These are phyloP conservation scores for Castanea sativa DNA, from an alignment of 306 rosid species.

Conservation along the genomic window DNA sequence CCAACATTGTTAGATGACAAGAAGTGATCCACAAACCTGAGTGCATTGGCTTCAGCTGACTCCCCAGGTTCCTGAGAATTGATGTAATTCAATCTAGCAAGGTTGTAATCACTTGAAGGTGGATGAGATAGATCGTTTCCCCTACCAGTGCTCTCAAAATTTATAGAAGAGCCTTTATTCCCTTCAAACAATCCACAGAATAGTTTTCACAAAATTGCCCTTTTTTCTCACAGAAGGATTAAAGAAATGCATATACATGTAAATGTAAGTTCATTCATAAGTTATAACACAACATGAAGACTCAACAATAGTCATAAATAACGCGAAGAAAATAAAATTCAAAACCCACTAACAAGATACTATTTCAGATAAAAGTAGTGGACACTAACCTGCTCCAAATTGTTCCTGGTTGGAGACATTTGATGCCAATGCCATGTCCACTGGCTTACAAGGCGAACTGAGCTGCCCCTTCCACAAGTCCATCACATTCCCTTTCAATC, in stretches of 20 bases:
- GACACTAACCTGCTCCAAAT: slow-evolving; percentile 42
- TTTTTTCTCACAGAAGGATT: slow-evolving; percentile 4
- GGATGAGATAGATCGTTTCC: slow-evolving; percentile 17
- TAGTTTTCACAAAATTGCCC: not conserved
- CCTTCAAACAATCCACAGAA: slow-evolving; percentile 37
- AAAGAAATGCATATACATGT: not conserved
- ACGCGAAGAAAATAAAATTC: not conserved
- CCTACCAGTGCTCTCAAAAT: slow-evolving; percentile 17
- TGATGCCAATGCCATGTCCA: slow-evolving; percentile 4
- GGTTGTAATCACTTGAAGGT: not conserved
- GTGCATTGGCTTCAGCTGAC: slow-evolving; percentile 50
- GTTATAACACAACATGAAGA: not conserved
- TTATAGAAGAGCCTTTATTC: slow-evolving; percentile 22
- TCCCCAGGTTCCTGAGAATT: slow-evolving; percentile 44
- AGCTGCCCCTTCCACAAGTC: slow-evolving; percentile 22
- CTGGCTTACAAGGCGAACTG: slow-evolving; percentile 24
- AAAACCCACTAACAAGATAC: not conserved
- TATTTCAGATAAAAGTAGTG: slow-evolving; percentile 1
- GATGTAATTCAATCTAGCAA: slow-evolving; percentile 25
- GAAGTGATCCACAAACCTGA: slow-evolving; percentile 58
- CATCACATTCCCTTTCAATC: slow-evolving; percentile 5
- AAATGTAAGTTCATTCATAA: not conserved
- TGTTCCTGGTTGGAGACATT: slow-evolving; percentile 24
- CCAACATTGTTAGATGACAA: slow-evolving; percentile 36
- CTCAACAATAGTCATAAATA: too few relatives aligned